These are phyloP conservation scores for Paspalum notatum DNA, from an alignment of 176 grass and related monocot genomes.

Conservation along the genomic window DNA sequence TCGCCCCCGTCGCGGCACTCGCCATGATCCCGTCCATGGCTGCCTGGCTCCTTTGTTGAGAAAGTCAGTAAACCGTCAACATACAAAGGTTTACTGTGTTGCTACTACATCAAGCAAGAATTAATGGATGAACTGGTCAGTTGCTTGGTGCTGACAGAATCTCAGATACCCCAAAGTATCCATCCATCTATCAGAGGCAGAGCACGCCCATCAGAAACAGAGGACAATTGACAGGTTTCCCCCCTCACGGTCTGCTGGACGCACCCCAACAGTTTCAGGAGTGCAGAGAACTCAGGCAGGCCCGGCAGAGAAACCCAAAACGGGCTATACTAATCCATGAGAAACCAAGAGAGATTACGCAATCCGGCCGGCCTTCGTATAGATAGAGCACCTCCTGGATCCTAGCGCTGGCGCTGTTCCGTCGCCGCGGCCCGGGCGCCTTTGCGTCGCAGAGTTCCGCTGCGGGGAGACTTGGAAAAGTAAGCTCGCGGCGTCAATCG, in stretches of 20 bases:
- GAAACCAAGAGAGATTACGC: background rate
- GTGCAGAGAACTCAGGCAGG: background rate
- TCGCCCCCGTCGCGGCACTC: constrained; percentile 32
- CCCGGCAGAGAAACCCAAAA: background rate
- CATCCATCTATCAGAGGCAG: background rate
- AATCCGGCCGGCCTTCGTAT: too few species aligned
- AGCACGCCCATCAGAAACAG: background rate
- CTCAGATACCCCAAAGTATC: too few species aligned
- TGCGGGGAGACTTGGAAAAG: too few species aligned
- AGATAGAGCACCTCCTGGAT: too few species aligned
- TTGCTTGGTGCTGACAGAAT: background rate
- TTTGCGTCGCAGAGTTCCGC: too few species aligned
- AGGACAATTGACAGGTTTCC: too few species aligned
- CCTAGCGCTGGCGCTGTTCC: too few species aligned
- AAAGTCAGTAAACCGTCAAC: background rate
- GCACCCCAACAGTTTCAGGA: background rate
- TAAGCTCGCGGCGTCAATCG: too few species aligned
- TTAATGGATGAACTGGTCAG: background rate
- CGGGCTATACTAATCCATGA: background rate
- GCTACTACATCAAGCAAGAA: background rate
- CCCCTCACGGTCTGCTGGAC: background rate
- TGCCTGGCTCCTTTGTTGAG: too few species aligned
- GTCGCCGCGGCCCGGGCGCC: too few species aligned
- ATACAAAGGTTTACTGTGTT: background rate
- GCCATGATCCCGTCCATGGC: constrained; percentile 45